These are phyloP conservation scores for Diplodia sapinea DNA, from an alignment of 2,329 filamentous ascomycete species.

Conservation along the genomic window DNA sequence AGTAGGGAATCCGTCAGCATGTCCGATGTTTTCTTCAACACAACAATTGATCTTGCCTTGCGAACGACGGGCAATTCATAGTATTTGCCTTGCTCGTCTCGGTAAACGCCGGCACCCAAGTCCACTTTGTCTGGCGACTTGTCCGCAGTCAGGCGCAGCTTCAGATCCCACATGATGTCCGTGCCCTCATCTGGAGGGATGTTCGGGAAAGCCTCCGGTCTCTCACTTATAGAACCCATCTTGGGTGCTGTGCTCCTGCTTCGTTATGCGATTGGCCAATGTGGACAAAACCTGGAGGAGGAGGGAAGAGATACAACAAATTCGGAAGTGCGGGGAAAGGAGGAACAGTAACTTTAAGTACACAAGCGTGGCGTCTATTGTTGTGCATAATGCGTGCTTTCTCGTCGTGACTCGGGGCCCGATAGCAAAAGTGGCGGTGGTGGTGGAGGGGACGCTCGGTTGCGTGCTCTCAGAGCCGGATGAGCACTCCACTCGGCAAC, in stretches of 20 bases:
- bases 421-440: constrained; percentile 1
- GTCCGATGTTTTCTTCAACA: too few species aligned
- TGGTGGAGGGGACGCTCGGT: not conserved
- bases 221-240: constrained; percentile 15
- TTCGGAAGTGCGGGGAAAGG: not conserved
- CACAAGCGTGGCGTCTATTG: not conserved
- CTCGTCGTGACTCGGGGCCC: not conserved
- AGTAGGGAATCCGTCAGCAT: not conserved
- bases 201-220: constrained; percentile 38
- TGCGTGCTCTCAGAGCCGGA: not conserved
- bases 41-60: constrained; percentile 30
- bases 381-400: not conserved
- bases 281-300: too few species aligned
- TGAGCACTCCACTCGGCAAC: constrained; percentile 1
- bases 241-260: not conserved
- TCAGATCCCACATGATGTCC: constrained; percentile 47
- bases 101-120: constrained; percentile 48
- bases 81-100: constrained; percentile 44
- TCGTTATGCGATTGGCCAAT: too few species aligned
- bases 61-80: constrained; percentile 42
- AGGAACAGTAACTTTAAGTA: not conserved
- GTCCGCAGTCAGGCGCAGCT: constrained; percentile 42
- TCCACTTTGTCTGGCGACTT: constrained; percentile 43
- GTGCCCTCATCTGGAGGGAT: constrained; percentile 37
- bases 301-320: too few species aligned